Conservation (phyloP, 495 filamentous ascomycete species). For the Astrothelium subdiscretum region DNA sequence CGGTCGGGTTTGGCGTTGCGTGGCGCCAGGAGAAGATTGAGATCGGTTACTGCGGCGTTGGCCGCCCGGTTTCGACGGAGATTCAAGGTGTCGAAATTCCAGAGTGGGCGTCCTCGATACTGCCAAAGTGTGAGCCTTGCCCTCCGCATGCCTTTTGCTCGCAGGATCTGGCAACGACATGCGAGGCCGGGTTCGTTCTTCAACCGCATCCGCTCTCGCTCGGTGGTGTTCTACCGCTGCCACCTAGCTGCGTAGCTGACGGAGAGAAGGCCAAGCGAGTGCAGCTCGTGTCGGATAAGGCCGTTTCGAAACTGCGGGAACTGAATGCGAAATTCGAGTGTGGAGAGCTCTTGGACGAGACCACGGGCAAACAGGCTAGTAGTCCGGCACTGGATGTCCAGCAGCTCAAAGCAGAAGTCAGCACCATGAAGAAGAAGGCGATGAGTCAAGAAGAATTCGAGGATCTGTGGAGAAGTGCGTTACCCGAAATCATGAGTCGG, state of each 20-base stretch:
- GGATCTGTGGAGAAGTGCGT: slow-evolving; percentile 74
- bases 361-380: slow-evolving; percentile 42
- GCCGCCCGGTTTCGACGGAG: slow-evolving; percentile 36
- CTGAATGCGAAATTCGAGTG: slow-evolving; percentile 84
- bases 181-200: slow-evolving; percentile 78
- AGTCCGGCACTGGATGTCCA: slow-evolving; percentile 58
- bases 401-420: slow-evolving; percentile 65
- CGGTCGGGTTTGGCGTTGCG: slow-evolving; percentile 64
- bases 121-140: slow-evolving; percentile 84
- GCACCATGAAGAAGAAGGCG: slow-evolving; percentile 58
- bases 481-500: slow-evolving; percentile 69
- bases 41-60: slow-evolving; percentile 89
- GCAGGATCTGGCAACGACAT: slow-evolving; percentile 58
- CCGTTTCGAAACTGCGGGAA: slow-evolving; percentile 77
- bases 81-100: slow-evolving; percentile 29
- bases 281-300: slow-evolving; percentile 74
- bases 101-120: slow-evolving; percentile 49
- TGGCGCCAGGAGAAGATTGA: slow-evolving; percentile 90
- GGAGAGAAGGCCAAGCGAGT: slow-evolving; percentile 82
- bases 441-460: slow-evolving; percentile 85
- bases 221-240: slow-evolving; percentile 67
- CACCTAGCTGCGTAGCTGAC: slow-evolving; percentile 91
- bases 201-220: slow-evolving; percentile 74
- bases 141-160: slow-evolving; percentile 87
- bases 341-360: slow-evolving; percentile 53